phyloP scores from a whole-genome alignment of 768 basidiomycete species.

The Erythrobasidium yunnanense region DNA sequence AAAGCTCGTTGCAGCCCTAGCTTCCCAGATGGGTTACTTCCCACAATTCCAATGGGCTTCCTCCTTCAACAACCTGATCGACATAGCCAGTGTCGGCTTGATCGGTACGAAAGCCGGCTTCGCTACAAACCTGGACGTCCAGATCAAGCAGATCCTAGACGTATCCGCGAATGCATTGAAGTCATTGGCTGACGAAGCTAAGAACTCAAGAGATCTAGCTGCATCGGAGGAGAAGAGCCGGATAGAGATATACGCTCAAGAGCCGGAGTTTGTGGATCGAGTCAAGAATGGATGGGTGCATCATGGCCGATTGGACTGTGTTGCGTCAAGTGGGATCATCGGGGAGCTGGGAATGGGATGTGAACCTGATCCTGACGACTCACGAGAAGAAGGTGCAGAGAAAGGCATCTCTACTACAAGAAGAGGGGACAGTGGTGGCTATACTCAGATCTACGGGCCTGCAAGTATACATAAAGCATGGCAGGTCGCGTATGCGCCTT shows the following conservation, averaged over 20 bases:
- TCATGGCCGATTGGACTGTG: slow-evolving; percentile 70
- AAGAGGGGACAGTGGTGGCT: too few species aligned
- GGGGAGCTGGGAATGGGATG: slow-evolving; percentile 25
- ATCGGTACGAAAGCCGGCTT: slow-evolving; percentile 94
- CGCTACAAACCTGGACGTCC: slow-evolving; percentile 63
- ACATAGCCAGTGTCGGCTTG: slow-evolving; percentile 82
- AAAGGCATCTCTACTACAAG: background rate
- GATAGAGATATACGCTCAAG: slow-evolving; percentile 43
- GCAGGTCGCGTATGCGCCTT: background rate
- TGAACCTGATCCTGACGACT: slow-evolving; percentile 46
- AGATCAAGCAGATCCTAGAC: slow-evolving; percentile 53
- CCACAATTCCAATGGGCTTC: slow-evolving; percentile 45
- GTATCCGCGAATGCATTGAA: background rate
- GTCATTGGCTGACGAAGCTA: background rate
- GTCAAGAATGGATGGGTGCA: slow-evolving; percentile 27
- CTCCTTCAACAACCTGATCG: slow-evolving; percentile 53
- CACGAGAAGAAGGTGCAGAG: background rate
- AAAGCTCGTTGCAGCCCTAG: slow-evolving; percentile 34
- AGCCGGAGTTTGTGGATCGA: slow-evolving; percentile 43
- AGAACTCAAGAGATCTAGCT: background rate
- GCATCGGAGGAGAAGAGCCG: slow-evolving; percentile 34
- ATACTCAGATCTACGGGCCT: slow-evolving; percentile 18
- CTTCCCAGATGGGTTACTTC: slow-evolving; percentile 62
- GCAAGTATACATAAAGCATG: background rate
- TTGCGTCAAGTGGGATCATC: slow-evolving; percentile 77